phyloP scores from a whole-genome alignment of 441 rosid species.

The Pelargonium myrrhifolium region DNA sequence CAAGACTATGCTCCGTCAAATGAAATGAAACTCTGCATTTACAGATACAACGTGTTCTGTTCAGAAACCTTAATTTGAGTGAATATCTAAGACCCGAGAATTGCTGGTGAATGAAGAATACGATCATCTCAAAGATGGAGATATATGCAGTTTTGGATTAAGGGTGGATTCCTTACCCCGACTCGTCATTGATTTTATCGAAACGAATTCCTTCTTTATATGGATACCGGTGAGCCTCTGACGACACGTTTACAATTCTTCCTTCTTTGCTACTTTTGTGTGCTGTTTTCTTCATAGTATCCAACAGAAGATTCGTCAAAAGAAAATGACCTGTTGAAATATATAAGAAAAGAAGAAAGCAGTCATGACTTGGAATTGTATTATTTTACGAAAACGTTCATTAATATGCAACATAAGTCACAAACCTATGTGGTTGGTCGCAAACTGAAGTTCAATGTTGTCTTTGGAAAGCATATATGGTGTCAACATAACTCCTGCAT shows the following conservation, averaged over 20 bases:
- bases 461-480: slow-evolving; percentile 54
- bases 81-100: not conserved
- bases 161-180: slow-evolving; percentile 32
- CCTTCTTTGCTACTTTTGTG: slow-evolving; percentile 45
- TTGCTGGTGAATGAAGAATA: too few relatives aligned
- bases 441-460: slow-evolving; percentile 52
- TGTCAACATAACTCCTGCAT: slow-evolving; percentile 56
- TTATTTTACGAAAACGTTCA: not conserved
- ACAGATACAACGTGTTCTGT: not conserved
- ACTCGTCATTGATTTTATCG: slow-evolving; percentile 41
- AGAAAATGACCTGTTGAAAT: slow-evolving; percentile 60
- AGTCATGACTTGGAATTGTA: not conserved
- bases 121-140: not conserved
- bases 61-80: not conserved
- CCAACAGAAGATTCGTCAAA: slow-evolving; percentile 49
- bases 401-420: not conserved
- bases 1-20: slow-evolving; percentile 6
- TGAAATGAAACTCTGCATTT: too few relatives aligned
- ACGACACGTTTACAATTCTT: slow-evolving; percentile 57
- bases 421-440: slow-evolving; percentile 56
- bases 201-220: slow-evolving; percentile 50
- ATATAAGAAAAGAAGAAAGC: not conserved
- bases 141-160: not conserved
- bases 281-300: slow-evolving; percentile 58
- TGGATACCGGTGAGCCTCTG: slow-evolving; percentile 42